Base-by-base conservation (phyloP, 805 yeast genomes). In the Hanseniaspora osmophila region DNA sequence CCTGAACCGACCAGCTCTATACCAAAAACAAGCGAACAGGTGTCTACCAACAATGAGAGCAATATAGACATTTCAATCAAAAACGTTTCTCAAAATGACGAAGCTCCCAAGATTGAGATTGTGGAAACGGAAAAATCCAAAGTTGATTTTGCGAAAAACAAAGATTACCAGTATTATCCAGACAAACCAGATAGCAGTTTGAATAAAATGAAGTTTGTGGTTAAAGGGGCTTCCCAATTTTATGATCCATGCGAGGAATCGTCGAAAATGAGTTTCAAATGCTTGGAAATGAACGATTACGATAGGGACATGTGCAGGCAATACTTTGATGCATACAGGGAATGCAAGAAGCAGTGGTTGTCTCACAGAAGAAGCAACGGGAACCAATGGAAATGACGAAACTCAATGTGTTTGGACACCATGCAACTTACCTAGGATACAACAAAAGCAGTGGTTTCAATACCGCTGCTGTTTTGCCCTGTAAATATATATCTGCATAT, bases 161-260 rank as follows among this genome's bases (percentile, higher is more conserved):
- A 47, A 10, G 44, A 54, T 10, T 61, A 49, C 48, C 53, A 56
- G 37, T 62, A 57, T 42, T 62, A 83, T 55, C 97, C 97, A 0
- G 98, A 92, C 52, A 77, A 78, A 45, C 97, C 97, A 19, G 78
- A 82, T 9, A 75, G 79, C 37, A 72, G 75, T 44, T 64, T 75
- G 22, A 88, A 84, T 58, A 78, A 78, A 56, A 73, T 73, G 50
- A 68, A 76, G 47, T 87, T 87, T 69, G 69, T 77, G 1, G 65
- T 75, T 15, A 88, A 90, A 55, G 88, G 75, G 32, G 81, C 94
- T 3, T 80, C 94, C 6, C 77, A 82, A 58, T 92, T 71, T 61
- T 90, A 82, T 56, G 96, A 90, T 59, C 98, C 98, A 0, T 90
- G 98, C 62, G 82, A 79, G 41, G 92, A 87, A 56, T 79, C 92